Percentiles rank a stretch among this genome's conserved stretches.
Evolutionary conservation across 495 filamentous ascomycete genomes (phyloP).

Genomic region (Sabuloglossum arenarium): DNA sequence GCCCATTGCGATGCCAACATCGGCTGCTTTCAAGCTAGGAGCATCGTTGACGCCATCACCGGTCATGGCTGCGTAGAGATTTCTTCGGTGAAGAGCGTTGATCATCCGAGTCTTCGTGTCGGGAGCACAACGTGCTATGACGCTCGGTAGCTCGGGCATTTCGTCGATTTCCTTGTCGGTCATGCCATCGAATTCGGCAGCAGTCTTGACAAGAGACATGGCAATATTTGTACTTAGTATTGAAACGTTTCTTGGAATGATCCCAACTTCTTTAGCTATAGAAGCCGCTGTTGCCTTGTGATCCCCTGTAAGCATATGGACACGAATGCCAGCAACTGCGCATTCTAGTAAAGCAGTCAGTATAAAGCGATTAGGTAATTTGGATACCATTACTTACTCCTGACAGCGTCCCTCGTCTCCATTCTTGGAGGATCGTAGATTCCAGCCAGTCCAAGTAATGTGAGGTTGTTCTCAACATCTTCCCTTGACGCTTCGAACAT

Average conservation of each 20-base stretch:
- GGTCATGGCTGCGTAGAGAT: slow-evolving; percentile 44
- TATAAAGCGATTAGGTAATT: neutral
- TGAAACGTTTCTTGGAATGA: slow-evolving; percentile 37
- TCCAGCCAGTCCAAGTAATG: slow-evolving; percentile 44
- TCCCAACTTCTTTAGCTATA: slow-evolving; percentile 57
- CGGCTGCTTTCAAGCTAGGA: slow-evolving; percentile 56
- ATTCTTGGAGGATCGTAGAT: slow-evolving; percentile 56
- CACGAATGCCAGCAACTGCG: slow-evolving; percentile 45
- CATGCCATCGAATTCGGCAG: slow-evolving; percentile 39
- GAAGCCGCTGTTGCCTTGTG: slow-evolving; percentile 53
- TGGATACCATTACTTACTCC: slow-evolving; percentile 1
- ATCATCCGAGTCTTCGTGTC: slow-evolving; percentile 50
- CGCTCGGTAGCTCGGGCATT: slow-evolving; percentile 35
- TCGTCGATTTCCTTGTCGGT: slow-evolving; percentile 36
- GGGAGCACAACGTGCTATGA: slow-evolving; percentile 44
- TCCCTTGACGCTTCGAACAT: slow-evolving; percentile 17
- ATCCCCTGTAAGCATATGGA: slow-evolving; percentile 69
- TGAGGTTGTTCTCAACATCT: slow-evolving; percentile 33
- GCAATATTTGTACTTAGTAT: slow-evolving; percentile 31
- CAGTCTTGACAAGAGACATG: slow-evolving; percentile 36
- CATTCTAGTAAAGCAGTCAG: slow-evolving; percentile 24
- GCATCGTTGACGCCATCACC: slow-evolving; percentile 80
- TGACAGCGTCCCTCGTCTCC: slow-evolving; percentile 43
- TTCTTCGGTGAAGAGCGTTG: slow-evolving; percentile 40
- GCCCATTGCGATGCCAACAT: slow-evolving; percentile 75